Evolutionary conservation across 768 basidiomycete species (phyloP).

Genomic region (Chalciporus pseudorubinellus): DNA sequence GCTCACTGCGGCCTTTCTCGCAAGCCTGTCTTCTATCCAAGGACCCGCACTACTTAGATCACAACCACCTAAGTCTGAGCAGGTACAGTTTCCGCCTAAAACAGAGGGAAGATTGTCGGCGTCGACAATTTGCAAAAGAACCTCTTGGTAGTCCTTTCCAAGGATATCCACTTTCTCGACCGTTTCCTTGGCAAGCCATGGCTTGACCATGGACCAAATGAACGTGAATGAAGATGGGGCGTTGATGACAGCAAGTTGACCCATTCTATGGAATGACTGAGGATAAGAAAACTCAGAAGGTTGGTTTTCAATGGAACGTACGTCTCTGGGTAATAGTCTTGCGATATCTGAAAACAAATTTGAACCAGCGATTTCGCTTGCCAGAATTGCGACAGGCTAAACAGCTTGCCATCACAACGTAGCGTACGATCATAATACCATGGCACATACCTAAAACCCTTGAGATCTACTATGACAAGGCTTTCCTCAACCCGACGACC

Average conservation of each 20-base stretch:
- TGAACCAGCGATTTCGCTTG: constrained; percentile 66
- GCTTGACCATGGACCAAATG: constrained; percentile 68
- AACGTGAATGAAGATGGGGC: constrained; percentile 70
- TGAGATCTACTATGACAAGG: constrained; percentile 67
- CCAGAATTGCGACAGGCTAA: constrained; percentile 69
- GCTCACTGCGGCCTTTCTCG: constrained; percentile 12
- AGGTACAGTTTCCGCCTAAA: constrained; percentile 68
- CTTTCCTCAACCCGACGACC: constrained; percentile 48
- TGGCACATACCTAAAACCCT: constrained; percentile 59
- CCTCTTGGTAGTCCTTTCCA: constrained; percentile 55
- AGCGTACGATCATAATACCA: neutral
- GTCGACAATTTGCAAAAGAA: constrained; percentile 58
- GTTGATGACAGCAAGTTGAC: constrained; percentile 67
- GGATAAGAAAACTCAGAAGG: neutral
- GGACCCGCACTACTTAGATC: constrained; percentile 63
- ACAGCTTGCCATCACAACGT: neutral
- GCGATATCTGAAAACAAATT: constrained; percentile 67
- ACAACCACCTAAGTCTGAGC: constrained; percentile 55
- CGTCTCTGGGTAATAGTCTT: constrained; percentile 80
- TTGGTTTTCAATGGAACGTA: constrained; percentile 32
- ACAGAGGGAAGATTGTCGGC: constrained; percentile 58
- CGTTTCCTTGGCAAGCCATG: constrained; percentile 74
- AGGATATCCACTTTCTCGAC: constrained; percentile 64
- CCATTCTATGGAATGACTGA: constrained; percentile 51
- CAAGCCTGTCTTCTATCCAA: constrained; percentile 59